Conservation (phyloP, 495 filamentous ascomycete species). For the Aspergillus carlsbadensis region DNA sequence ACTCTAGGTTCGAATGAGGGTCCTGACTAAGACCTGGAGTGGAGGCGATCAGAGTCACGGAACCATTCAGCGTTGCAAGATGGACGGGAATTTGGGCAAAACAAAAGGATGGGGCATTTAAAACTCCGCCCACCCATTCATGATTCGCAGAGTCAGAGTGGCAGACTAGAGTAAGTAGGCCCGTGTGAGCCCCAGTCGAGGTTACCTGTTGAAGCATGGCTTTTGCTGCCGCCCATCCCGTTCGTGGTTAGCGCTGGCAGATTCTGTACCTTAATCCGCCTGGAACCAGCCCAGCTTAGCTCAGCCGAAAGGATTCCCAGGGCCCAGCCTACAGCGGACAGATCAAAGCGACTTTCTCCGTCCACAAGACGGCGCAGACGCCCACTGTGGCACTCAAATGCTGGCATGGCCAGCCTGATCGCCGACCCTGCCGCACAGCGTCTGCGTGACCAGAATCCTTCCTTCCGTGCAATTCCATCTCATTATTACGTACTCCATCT, state of each 20-base stretch:
- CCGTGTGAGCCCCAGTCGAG: constrained; percentile 20
- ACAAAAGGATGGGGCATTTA: constrained; percentile 9
- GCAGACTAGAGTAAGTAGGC: constrained; percentile 11
- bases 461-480: constrained; percentile 11
- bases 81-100: constrained; percentile 11
- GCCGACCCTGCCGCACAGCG: constrained; percentile 16
- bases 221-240: neutral
- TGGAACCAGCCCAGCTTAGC: neutral
- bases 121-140: neutral
- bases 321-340: neutral
- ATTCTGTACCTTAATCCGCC: neutral
- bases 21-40: constrained; percentile 2
- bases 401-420: constrained; percentile 29
- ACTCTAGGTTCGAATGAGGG: too few relatives aligned
- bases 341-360: too few relatives aligned
- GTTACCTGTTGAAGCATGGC: neutral
- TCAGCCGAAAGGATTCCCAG: neutral
- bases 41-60: constrained; percentile 20
- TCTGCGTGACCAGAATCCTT: constrained; percentile 14
- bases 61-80: constrained; percentile 6
- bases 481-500: constrained; percentile 16
- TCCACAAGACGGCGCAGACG: too few relatives aligned
- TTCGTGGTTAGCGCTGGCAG: neutral
- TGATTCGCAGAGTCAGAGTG: neutral
- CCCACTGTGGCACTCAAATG: neutral